Evolutionary conservation across 371 early-diverging fungal genomes (phyloP), one percentile per base, ranked within the genome.

Genomic region (Dipsacomyces acuminosporus): DNA sequence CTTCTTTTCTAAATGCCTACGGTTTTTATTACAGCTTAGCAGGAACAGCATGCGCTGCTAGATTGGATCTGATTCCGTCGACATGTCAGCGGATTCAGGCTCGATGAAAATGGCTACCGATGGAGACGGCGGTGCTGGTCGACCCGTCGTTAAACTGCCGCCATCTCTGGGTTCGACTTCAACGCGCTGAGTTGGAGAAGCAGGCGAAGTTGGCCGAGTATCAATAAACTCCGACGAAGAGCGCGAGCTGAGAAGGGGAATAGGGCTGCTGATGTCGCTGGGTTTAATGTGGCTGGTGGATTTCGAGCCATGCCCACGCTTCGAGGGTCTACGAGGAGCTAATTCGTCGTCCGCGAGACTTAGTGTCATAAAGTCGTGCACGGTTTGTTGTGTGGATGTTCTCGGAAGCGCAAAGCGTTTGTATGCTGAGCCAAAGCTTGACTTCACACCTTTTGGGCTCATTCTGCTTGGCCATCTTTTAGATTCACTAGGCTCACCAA

Each of bases 281-380:
- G 30, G 34, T 7, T 15, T 26, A 20, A 14, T 30, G 8, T 19
- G 30, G 11, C 34, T 17, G 18, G 20, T 21, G 8, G 7, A 7
- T 8, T 8, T n/a, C 18, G 21, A 18, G 48, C 34, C 6, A 1
- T 20, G 21, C 2, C 48, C 20, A 47, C 33, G 34, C 35, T 26
- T 20, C 5, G 11, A 18, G 21, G 48, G 34, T 19, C 30, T 26
- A 8, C 48, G 15, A 26, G 20, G 15, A n/a, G 14, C 30, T 5
- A 30, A 19, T 3, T 18, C 18, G n/a, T 61, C 50, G 8, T 41
- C 22, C 17, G 56, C 45, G 9, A 55, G 43, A 1, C 21, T 34
- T 3, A 56, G 30, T 17, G 61, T 21, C 50, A 61, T 49, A 25
- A 45, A 61, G 45, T 45, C 48, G n/a, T 61, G 49, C 11, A 55